Base-by-base conservation (phyloP, 1,284 basidiomycete genomes). In the Austroboletus novae-zelandiae region DNA sequence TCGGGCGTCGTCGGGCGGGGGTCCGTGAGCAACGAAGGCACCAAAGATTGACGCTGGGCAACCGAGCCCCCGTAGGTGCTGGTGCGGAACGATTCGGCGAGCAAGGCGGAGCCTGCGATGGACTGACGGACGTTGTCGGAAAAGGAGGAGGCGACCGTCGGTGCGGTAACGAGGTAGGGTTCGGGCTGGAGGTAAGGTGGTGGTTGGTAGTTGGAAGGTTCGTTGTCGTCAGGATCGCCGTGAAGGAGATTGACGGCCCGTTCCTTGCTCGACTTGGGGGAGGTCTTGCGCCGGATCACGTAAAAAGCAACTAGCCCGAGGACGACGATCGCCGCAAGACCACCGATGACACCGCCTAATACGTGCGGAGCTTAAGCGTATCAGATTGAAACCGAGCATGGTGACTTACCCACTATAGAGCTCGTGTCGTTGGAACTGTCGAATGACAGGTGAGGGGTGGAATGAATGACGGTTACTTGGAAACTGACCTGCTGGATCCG, bases 141-240 rank as follows among this genome's bases (percentile, higher is more conserved):
- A 1, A 62, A 52, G n/a, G 72, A 67, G 4, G 71, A 70, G 3
- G 65, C 61, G 14, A n/a, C 13, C 0, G 81, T 79, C 5, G 84
- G 81, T 43, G 80, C 83, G 0, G 84, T 77, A 3, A 86, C 74
- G 47, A 84, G 74, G 69, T 84, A 90, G 2, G 87, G 87, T 56
- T 89, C 83, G 0, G 88, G 88, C 37, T 75, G 77, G 61, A 86
- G 86, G 64, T 82, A 86, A 45, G 83, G 77, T 13, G 81, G 85
- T 15, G 81, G 75, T 36, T 78, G 75, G 43, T 53, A 60, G 37
- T 70, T 72, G 41, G 61, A 57, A 37, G 62, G 64, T 35, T 62
- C 65, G 40, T 66, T 68, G 25, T 76, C 74, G 45, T 81, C 20
- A 5, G 74, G 78, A 42, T 86, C 83, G n/a, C 74, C 78, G 4